A percentile compares a stretch with the other conserved stretches of the same genome.
Conservation (phyloP, 129 eudicot species). For the Chrysanthemum lavandulifolium region DNA sequence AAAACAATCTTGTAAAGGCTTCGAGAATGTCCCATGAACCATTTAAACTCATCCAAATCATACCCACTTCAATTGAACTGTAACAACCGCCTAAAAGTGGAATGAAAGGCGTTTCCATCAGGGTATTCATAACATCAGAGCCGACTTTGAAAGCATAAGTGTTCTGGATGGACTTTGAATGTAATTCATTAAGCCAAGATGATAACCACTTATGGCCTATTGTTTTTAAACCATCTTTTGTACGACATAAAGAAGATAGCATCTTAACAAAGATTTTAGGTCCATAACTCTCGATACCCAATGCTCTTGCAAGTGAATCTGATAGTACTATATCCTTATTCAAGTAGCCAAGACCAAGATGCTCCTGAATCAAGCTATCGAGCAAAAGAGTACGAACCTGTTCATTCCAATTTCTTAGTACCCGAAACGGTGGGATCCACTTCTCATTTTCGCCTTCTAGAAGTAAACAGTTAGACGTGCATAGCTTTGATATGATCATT, state of each 20-base stretch:
- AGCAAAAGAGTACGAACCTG: conserved; percentile 59
- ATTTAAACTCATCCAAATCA: conserved; percentile 72
- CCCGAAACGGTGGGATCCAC: conserved; percentile 92
- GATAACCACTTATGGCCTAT: conserved; percentile 78
- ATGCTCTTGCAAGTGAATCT: conserved; percentile 66
- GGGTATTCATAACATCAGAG: conserved; percentile 42
- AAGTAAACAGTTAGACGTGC: conserved; percentile 71
- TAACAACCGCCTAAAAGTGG: conserved; percentile 73
- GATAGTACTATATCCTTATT: conserved; percentile 61
- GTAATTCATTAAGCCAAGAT: conserved; percentile 61
- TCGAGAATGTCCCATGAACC: conserved; percentile 29
- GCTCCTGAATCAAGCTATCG: conserved; percentile 69
- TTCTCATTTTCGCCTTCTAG: conserved; percentile 48
- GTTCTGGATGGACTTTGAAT: conserved; percentile 38
- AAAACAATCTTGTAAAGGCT: conserved; percentile 55
- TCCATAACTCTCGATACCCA: conserved; percentile 78
- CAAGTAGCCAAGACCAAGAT: conserved; percentile 83
- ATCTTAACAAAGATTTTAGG: conserved; percentile 59
- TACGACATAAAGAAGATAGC: conserved; percentile 51
- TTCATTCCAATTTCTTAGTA: conserved; percentile 77
- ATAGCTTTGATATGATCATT: conserved; percentile 72
- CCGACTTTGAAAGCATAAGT: conserved; percentile 32
- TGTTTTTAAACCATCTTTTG: conserved; percentile 50
- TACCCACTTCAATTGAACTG: conserved; percentile 58
- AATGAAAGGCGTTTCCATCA: conserved; percentile 61